Evolutionary conservation across 805 yeast genomes (phyloP), one percentile per base, ranked within the genome.

Genomic region (Wickerhamiella qilinensis): DNA sequence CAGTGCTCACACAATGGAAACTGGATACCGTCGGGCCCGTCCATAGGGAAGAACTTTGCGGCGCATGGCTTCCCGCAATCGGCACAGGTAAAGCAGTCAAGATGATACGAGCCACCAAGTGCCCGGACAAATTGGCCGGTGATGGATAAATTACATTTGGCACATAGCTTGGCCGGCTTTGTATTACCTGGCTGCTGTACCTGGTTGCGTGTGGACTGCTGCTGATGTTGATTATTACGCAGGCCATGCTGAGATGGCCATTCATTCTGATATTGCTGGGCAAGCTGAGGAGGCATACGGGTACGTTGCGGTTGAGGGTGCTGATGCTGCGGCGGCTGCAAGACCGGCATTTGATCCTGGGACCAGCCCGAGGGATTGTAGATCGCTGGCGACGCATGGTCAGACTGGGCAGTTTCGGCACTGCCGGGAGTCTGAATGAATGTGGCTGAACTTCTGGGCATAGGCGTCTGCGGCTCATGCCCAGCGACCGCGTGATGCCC

Each of bases 61-160:
- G 91, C 76, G 49, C 95, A 83, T 38, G 73, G 77, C 18, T 65
- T 65, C 3, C 78, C 77, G 63, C 99, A 91, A 53, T 82, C 94
- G 14, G 72, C 64, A 55, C 97, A 88, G 4, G 73, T 65, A 57
- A 88, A 86, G 59, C 97, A 88, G 25, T 80, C 78, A 24, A 86
- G 77, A 56, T 88, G 97, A 53, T 71, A 88, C 2, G 82, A 75
- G 36, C 68, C 67, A 24, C 75, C 78, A 50, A 88, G 64, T 0
- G 97, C 96, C 36, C 94, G 69, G 3, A 88, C 91, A 44, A 84
- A 75, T 43, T 82, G 84, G n/a, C 88, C 78, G 1, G 68, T 56
- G 15, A 77, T 74, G 11, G 67, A 64, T 28, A 63, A 55, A 3
- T 57, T 58, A 55, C 86, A 77, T 30, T 63, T 61, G 18, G 65